Base-by-base conservation (phyloP, 192 early-diverging fungal species). In the Coemansia sp. region DNA sequence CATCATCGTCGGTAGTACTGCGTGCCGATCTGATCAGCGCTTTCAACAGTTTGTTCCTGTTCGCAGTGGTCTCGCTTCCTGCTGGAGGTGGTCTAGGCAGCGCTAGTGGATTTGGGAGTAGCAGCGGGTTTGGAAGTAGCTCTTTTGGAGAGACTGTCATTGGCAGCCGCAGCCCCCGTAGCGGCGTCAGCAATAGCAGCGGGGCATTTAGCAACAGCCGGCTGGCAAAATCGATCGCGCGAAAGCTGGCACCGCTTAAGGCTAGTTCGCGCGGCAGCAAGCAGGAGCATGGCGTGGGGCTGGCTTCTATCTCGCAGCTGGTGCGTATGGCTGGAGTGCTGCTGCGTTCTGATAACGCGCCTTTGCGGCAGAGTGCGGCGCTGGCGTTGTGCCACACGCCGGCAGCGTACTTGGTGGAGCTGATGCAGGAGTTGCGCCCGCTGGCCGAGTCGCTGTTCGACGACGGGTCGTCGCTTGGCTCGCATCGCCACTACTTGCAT, bases 221-320 rank as follows among this genome's bases (percentile, higher is more conserved):
- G 21, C 62, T 83, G 66, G 80, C 80, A 31, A 83, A 83, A 46
- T 75, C 80, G 1, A 76, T 83, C 42, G 80, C 80, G 6, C 75
- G 80, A 14, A 77, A 77, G 53, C 67, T 83, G 58, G 80, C 80
- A 0, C 80, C 80, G 19, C 69, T 83, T 2, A 77, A 77, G 61
- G 62, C 80, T 15, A 74, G 62, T 41, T 57, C 75, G 17, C 80
- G 80, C 6, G 66, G 69, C 29, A 72, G 53, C 61, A 64, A 66
- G 53, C 80, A 75, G 64, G 80, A 83, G 73, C 80, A 77, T 4
- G 80, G 80, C 25, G 64, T 67, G 12, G 80, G 75, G 7, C 66
- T 83, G 42, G 69, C 75, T 3, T 72, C 80, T 8, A 66, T 83
- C 25, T 61, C 80, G 27, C 80, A 83, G 70, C 80, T 83, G 46